Conservation (phyloP, 1,284 basidiomycete species). For the Malassezia globosa region DNA sequence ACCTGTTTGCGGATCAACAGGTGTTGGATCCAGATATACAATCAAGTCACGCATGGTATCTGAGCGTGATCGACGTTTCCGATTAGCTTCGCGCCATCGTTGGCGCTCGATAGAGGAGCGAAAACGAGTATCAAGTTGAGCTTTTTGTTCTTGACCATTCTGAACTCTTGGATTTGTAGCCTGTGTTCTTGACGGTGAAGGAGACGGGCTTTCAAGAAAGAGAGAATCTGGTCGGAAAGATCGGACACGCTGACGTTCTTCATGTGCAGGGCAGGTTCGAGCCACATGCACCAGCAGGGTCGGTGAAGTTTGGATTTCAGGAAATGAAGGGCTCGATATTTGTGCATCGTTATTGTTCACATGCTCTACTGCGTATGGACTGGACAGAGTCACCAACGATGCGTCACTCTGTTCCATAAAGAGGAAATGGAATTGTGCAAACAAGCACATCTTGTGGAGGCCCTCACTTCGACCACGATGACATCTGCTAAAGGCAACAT, state of each 20-base stretch:
- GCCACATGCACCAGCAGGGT: neutral
- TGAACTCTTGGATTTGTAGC: too few relatives aligned
- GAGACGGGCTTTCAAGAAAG: neutral
- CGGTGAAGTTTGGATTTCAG: neutral
- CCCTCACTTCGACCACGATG: neutral
- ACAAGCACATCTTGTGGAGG: conserved; percentile 4
- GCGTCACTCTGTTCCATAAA: neutral
- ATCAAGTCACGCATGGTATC: conserved; percentile 17
- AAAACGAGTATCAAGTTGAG: neutral
- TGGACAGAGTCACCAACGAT: neutral
- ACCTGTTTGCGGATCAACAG: neutral
- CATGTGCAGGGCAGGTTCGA: too few relatives aligned
- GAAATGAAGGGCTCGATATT: neutral
- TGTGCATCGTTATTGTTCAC: neutral
- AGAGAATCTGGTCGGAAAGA: neutral
- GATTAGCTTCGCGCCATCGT: conserved; percentile 17
- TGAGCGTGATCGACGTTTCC: conserved; percentile 3
- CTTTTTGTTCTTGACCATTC: neutral
- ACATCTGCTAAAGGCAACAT: conserved; percentile 6
- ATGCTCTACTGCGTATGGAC: neutral
- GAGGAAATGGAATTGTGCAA: neutral
- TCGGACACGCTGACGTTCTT: too few relatives aligned
- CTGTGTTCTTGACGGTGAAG: neutral
- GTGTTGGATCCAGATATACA: conserved; percentile 1
- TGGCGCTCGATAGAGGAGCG: neutral